A percentile compares a stretch with the other conserved stretches of the same genome.
Conservation (phyloP, 1,284 basidiomycete genomes). For the Austroboletus novae-zelandiae region DNA sequence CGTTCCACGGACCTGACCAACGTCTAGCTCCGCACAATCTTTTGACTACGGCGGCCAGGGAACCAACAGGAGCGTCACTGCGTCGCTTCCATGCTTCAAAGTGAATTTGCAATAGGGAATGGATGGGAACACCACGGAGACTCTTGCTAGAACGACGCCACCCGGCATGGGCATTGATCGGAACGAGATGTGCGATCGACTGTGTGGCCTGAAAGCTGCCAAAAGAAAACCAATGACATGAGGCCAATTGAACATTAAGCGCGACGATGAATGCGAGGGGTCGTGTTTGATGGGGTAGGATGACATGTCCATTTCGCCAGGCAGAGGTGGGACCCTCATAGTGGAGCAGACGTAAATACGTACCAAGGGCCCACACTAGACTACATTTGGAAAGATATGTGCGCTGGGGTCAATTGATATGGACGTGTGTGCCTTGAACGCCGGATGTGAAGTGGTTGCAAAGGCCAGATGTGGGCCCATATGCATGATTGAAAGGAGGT, state of each 20-base stretch:
- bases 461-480: background rate
- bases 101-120: constrained; percentile 25
- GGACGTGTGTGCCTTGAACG: constrained; percentile 6
- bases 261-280: constrained; percentile 9
- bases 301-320: constrained; percentile 15
- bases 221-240: constrained; percentile 14
- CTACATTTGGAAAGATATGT: constrained; percentile 19
- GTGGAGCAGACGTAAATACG: constrained; percentile 25
- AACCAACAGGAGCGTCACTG: constrained; percentile 9
- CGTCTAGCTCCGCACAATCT: constrained; percentile 20
- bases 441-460: background rate
- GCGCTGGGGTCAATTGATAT: background rate
- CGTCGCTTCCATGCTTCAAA: constrained; percentile 22
- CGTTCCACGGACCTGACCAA: constrained; percentile 20
- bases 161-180: constrained; percentile 22
- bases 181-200: constrained; percentile 23
- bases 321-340: constrained; percentile 18
- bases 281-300: constrained; percentile 13
- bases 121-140: constrained; percentile 28
- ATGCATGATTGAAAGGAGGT: background rate
- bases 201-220: constrained; percentile 8
- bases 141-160: constrained; percentile 19
- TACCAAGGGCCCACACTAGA: constrained; percentile 12
- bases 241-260: constrained; percentile 17
- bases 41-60: constrained; percentile 11